Conservation (phyloP, 768 basidiomycete genomes). For the Tubosaeta brunneosetosa region DNA sequence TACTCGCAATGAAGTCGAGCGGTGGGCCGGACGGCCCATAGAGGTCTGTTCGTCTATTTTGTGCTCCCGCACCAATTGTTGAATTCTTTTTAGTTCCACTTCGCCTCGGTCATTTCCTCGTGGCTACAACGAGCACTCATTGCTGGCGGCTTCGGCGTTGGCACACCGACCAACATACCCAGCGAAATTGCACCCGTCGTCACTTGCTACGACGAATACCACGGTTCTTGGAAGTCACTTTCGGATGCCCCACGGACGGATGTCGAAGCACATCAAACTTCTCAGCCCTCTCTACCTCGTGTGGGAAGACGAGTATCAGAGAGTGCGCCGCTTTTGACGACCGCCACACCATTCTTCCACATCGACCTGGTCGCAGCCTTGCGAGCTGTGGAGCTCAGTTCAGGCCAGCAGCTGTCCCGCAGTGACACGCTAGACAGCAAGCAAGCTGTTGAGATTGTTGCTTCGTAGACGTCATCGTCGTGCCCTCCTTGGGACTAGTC, state of each 20-base stretch:
- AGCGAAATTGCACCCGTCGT: constrained; percentile 76
- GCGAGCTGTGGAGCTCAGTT: constrained; percentile 54
- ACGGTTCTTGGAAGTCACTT: constrained; percentile 19
- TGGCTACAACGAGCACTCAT: constrained; percentile 90
- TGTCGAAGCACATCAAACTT: constrained; percentile 30
- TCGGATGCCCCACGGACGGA: constrained; percentile 18
- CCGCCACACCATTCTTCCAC: constrained; percentile 85
- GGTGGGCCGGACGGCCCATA: constrained; percentile 73
- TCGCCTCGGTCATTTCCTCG: constrained; percentile 84
- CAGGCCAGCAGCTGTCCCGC: background rate
- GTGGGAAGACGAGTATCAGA: background rate
- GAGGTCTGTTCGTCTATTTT: constrained; percentile 43
- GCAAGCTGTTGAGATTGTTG: background rate
- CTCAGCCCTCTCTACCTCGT: constrained; percentile 3
- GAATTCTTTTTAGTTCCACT: constrained; percentile 71
- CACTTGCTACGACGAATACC: constrained; percentile 49
- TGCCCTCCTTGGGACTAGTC: background rate
- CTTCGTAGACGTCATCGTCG: background rate
- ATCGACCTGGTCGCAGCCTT: constrained; percentile 76
- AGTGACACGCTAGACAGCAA: constrained; percentile 9
- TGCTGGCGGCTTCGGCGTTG: constrained; percentile 87
- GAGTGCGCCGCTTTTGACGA: constrained; percentile 37
- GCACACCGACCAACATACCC: constrained; percentile 39
- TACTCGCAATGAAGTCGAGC: constrained; percentile 80
- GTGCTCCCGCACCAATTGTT: background rate